Evolutionary conservation across 805 yeast genomes (phyloP).

Genomic region (Candida maris): DNA sequence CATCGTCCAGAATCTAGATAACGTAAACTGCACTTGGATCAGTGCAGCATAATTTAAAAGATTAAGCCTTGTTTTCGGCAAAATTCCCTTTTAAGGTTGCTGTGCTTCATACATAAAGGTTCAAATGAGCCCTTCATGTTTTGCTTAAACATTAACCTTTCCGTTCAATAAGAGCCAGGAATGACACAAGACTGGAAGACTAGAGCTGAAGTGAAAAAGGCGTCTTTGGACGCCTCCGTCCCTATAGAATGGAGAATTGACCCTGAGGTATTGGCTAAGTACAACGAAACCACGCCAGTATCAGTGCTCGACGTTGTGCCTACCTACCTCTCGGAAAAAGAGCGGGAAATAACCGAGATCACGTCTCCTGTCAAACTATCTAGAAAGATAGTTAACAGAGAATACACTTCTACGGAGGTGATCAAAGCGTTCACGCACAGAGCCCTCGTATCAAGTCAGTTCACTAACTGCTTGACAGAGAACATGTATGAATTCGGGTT

Average conservation of each 20-base stretch:
- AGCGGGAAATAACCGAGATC: slow-evolving; percentile 12
- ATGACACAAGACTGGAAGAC: slow-evolving; percentile 1
- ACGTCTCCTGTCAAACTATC: slow-evolving; percentile 5
- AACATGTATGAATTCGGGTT: slow-evolving; percentile 22
- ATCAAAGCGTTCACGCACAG: slow-evolving; percentile 24
- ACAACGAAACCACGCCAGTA: slow-evolving; percentile 3
- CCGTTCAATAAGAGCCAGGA: too few species aligned
- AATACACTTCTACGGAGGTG: slow-evolving; percentile 16
- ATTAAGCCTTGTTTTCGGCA: too few species aligned
- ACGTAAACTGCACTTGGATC: too few species aligned
- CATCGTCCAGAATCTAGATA: too few species aligned
- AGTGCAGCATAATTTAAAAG: too few species aligned
- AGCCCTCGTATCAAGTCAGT: slow-evolving; percentile 25
- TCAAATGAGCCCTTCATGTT: too few species aligned
- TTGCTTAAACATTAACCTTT: too few species aligned
- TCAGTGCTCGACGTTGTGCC: slow-evolving; percentile 4
- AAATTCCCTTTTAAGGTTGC: too few species aligned
- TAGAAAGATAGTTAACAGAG: slow-evolving; percentile 7
- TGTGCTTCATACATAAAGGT: too few species aligned
- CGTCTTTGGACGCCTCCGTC: slow-evolving; percentile 2
- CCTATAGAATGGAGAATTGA: slow-evolving; percentile 14
- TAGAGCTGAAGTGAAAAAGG: slow-evolving; percentile 7
- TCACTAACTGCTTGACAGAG: slow-evolving; percentile 24
- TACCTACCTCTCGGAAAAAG: slow-evolving; percentile 8
- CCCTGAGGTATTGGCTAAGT: slow-evolving; percentile 2